Evolutionary conservation across 116 monocot genomes (phyloP), one percentile per base, ranked within the genome.

Genomic region (Posidonia oceanica): DNA sequence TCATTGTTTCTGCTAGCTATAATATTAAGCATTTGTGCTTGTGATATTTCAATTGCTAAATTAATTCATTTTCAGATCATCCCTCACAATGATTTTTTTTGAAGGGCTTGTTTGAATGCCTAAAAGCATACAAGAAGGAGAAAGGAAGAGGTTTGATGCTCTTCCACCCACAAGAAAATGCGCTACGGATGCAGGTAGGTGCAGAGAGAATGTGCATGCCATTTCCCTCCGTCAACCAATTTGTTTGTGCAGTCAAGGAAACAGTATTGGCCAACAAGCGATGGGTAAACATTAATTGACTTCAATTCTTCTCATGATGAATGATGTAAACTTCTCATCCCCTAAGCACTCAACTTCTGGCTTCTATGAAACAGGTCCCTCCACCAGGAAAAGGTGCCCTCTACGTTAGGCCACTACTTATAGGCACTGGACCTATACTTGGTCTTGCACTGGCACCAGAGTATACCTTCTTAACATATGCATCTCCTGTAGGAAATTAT

Each of bases 191-290:
- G 86, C 82, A 77, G 59, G 78, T 57, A 29, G 89, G 93, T 36
- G 86, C 89, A 4, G 80, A 88, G 68, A 78, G 93, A 64, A 80
- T 93, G 89, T 89, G 86, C 75, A 93, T 89, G 93, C 83, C 84
- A 29, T 71, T 86, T 44, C 93, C 85, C 29, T 75, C 93, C 1
- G 76, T 79, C 2, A 79, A 93, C 1, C 93, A 89, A 69, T 93
- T 93, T 58, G 60, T 89, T 40, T 16, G 75, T 63, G 93, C 89
- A 14, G 87, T 93, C 22, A 86, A 86, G 79, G 70, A 86, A 61
- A 90, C 82, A 7, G 85, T 83, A 1, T 23, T 86, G 37, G 90
- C 94, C 37, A 94, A 94, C 73, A 83, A 81, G 59, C 79, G 82
- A 54, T 94, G 94, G 94, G 91, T 89, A 41, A 4, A 14, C 12